Conservation (phyloP, 2,329 filamentous ascomycete species). For the Hymenoscyphus fructigenus region DNA sequence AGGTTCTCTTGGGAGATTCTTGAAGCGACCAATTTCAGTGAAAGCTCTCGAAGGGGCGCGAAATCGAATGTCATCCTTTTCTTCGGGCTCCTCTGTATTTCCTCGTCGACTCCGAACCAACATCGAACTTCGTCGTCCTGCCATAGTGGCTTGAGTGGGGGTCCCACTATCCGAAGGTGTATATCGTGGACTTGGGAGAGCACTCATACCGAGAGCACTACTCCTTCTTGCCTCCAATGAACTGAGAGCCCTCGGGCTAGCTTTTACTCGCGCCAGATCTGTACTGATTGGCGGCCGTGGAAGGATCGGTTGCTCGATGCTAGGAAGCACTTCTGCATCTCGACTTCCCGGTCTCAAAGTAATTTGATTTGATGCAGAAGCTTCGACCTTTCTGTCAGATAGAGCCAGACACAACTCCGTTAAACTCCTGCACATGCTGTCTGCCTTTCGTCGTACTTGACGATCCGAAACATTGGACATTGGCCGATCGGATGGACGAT, state of each 20-base stretch:
- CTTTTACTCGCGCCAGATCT: conserved; percentile 29
- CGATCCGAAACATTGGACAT: conserved; percentile 64
- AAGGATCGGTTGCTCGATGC: conserved; percentile 23
- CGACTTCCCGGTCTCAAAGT: conserved; percentile 21
- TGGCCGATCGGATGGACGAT: conserved; percentile 31
- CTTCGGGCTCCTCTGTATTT: conserved; percentile 35
- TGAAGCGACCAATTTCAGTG: conserved; percentile 51
- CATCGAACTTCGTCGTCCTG: conserved; percentile 55
- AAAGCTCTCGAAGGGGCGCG: conserved; percentile 58
- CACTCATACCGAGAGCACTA: conserved; percentile 34
- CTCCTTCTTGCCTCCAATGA: conserved; percentile 37
- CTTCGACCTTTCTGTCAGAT: conserved; percentile 53
- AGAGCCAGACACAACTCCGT: conserved; percentile 90
- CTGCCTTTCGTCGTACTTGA: conserved; percentile 83
- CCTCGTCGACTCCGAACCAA: conserved; percentile 41
- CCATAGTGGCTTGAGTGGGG: conserved; percentile 51
- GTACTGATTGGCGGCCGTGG: conserved; percentile 22
- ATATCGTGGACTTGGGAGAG: conserved; percentile 34
- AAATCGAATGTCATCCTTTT: conserved; percentile 49
- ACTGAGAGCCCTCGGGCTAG: conserved; percentile 36
- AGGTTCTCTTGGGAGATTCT: conserved; percentile 41
- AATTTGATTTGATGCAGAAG: conserved; percentile 14
- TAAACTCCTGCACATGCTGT: conserved; percentile 87
- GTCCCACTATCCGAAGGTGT: conserved; percentile 34
- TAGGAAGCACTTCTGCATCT: conserved; percentile 23